Evolutionary conservation across 495 filamentous ascomycete species (phyloP).

Genomic region (Hypomontagnella monticulosa): DNA sequence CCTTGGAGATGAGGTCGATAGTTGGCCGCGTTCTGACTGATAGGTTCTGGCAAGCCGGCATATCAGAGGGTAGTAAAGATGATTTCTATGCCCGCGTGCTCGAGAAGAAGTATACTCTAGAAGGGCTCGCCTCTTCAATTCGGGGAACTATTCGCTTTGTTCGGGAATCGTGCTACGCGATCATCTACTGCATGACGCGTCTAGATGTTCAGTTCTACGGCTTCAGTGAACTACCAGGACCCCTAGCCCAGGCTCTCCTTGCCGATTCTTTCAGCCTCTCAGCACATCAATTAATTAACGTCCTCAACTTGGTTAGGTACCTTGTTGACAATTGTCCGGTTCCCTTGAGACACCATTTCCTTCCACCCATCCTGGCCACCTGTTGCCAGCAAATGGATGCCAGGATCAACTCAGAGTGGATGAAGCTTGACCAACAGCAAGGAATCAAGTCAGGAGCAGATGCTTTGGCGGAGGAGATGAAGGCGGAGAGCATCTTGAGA

Average conservation of each 20-base stretch:
- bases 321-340: conserved; percentile 92
- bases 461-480: conserved; percentile 93
- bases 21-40: conserved; percentile 89
- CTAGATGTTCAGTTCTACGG: conserved; percentile 90
- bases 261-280: conserved; percentile 85
- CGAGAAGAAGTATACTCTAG: conserved; percentile 85
- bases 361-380: conserved; percentile 83
- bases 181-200: conserved; percentile 91
- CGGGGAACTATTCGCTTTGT: conserved; percentile 87
- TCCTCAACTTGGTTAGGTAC: conserved; percentile 85
- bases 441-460: conserved; percentile 65
- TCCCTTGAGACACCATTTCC: conserved; percentile 76
- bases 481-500: conserved; percentile 94
- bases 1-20: conserved; percentile 77
- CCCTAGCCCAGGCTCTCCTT: conserved; percentile 85
- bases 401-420: conserved; percentile 90
- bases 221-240: conserved; percentile 81
- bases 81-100: conserved; percentile 94
- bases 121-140: conserved; percentile 93
- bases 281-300: conserved; percentile 88
- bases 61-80: conserved; percentile 91
- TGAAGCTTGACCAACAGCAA: conserved; percentile 68
- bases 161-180: conserved; percentile 90
- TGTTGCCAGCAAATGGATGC: conserved; percentile 86
- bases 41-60: conserved; percentile 98